These are phyloP conservation scores for Acorus calamus DNA, from an alignment of 106 monocot genomes.

Conservation along the genomic window DNA sequence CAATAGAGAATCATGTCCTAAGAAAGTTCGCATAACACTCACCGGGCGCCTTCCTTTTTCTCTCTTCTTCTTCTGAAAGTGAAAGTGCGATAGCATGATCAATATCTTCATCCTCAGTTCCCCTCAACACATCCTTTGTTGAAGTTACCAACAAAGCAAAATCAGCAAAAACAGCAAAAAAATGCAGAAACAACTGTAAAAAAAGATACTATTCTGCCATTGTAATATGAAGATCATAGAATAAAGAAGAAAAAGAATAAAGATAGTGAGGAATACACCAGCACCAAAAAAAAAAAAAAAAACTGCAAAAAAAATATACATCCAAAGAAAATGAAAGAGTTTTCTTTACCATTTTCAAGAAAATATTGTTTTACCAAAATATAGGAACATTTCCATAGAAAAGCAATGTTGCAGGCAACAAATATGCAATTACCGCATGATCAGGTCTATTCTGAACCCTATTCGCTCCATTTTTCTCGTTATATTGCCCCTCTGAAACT, in stretches of 20 bases:
- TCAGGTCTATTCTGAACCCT: background rate
- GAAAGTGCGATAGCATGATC: slow-evolving; percentile 83
- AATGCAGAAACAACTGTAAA: too few relatives aligned
- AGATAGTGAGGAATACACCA: too few relatives aligned
- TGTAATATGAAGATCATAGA: too few relatives aligned
- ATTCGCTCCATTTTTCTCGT: slow-evolving; percentile 3
- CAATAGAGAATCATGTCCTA: background rate
- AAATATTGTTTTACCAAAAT: too few relatives aligned
- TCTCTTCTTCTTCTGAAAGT: slow-evolving; percentile 62
- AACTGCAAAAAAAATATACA: too few relatives aligned
- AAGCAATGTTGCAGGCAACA: too few relatives aligned
- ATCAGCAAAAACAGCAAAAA: background rate
- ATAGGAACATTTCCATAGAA: too few relatives aligned
- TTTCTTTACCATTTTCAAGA: too few relatives aligned
- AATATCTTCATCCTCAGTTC: slow-evolving; percentile 61
- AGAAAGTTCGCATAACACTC: slow-evolving; percentile 12
- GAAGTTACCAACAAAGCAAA: background rate
- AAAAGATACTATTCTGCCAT: too few relatives aligned
- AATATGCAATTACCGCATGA: background rate
- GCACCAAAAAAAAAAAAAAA: too few relatives aligned
- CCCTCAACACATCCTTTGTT: slow-evolving; percentile 32
- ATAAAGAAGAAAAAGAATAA: too few relatives aligned
- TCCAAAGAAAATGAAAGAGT: too few relatives aligned
- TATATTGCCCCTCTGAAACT: slow-evolving; percentile 3
- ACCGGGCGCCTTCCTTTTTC: slow-evolving; percentile 53